These are phyloP conservation scores for Chalciporus sphaerocephalus DNA, from an alignment of 768 basidiomycete species.

Conservation along the genomic window DNA sequence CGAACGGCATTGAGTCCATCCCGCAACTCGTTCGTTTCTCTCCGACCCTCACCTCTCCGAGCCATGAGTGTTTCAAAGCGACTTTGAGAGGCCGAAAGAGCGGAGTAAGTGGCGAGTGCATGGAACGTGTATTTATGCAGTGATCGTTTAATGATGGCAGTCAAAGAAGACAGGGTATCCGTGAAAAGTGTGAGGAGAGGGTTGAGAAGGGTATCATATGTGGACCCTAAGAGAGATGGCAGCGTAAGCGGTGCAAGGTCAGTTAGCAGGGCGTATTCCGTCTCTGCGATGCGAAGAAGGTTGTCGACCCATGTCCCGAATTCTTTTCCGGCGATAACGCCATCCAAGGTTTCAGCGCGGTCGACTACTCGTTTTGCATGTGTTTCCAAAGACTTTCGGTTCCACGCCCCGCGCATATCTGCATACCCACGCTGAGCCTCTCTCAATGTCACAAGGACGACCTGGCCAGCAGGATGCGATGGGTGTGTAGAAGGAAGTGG, in stretches of 20 bases:
- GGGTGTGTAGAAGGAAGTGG: constrained; percentile 79
- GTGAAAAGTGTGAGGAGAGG: constrained; percentile 66
- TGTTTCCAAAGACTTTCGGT: constrained; percentile 65
- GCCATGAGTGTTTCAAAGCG: constrained; percentile 66
- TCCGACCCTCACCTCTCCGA: constrained; percentile 43
- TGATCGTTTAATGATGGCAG: constrained; percentile 65
- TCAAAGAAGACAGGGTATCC: constrained; percentile 59
- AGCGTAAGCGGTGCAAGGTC: constrained; percentile 60
- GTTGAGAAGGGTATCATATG: constrained; percentile 57
- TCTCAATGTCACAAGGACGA: constrained; percentile 59
- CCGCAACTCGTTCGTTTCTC: constrained; percentile 62
- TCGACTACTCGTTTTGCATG: constrained; percentile 68
- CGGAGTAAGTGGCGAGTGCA: constrained; percentile 67
- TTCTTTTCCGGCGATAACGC: constrained; percentile 62
- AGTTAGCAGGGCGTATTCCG: constrained; percentile 61
- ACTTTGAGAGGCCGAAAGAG: constrained; percentile 50
- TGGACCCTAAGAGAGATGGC: constrained; percentile 46
- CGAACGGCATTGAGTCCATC: constrained; percentile 64
- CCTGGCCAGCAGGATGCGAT: constrained; percentile 69
- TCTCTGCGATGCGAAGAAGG: constrained; percentile 65
- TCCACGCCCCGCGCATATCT: constrained; percentile 82
- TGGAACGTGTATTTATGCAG: constrained; percentile 77
- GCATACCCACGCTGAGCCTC: constrained; percentile 82
- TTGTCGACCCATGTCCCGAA: constrained; percentile 68
- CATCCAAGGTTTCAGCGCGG: constrained; percentile 63